Percentiles rank a stretch among this genome's conserved stretches.
Conservation (phyloP, 768 basidiomycete species). For the Hypholoma fasciculare region DNA sequence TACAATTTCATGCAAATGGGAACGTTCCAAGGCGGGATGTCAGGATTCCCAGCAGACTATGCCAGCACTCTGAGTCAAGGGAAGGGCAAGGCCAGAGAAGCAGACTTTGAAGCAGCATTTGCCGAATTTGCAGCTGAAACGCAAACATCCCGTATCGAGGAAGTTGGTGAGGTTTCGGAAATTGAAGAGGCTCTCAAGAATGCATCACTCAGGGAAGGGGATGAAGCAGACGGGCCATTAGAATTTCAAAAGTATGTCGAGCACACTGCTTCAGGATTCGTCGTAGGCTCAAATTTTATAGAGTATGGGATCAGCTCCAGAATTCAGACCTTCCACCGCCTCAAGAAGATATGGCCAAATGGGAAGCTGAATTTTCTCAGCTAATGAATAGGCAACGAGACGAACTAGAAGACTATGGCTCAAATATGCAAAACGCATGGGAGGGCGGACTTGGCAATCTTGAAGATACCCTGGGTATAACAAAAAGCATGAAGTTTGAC, state of each 20-base stretch:
- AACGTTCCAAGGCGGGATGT: conserved; percentile 37
- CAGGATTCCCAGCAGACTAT: conserved; percentile 3
- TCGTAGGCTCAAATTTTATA: conserved; percentile 22
- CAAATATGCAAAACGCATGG: conserved; percentile 65
- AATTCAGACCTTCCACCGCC: conserved; percentile 58
- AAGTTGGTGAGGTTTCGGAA: conserved; percentile 45
- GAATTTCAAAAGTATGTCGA: conserved; percentile 57
- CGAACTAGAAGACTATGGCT: conserved; percentile 64
- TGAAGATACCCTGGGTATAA: conserved; percentile 25
- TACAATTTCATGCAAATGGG: conserved; percentile 40
- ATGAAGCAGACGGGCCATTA: conserved; percentile 20
- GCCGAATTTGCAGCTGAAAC: conserved; percentile 56
- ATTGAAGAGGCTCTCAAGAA: conserved; percentile 39
- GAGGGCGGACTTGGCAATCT: conserved; percentile 52
- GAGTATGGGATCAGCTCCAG: conserved; percentile 64
- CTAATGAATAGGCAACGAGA: conserved; percentile 71
- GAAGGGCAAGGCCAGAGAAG: conserved; percentile 79
- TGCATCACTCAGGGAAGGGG: conserved; percentile 32
- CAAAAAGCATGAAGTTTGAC: conserved; percentile 51
- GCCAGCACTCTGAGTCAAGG: conserved; percentile 34
- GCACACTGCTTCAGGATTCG: background rate
- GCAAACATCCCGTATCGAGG: conserved; percentile 51
- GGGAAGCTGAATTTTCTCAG: conserved; percentile 84
- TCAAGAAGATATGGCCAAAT: conserved; percentile 67
- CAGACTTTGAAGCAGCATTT: conserved; percentile 87